phyloP scores from a whole-genome alignment of 2,329 filamentous ascomycete species.

The Fusarium sp. region DNA sequence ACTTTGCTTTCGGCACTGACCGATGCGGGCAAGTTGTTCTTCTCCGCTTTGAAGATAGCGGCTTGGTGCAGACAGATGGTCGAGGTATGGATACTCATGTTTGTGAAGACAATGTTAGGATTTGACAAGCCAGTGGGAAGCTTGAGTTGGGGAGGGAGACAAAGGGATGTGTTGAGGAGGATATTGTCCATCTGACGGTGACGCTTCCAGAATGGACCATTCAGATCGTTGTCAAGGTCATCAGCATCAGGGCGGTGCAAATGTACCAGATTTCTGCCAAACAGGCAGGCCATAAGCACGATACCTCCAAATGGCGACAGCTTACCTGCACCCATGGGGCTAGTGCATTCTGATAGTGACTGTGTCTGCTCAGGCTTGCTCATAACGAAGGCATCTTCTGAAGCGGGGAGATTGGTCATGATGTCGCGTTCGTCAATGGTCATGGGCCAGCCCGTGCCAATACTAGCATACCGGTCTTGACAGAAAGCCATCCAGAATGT shows the following conservation, averaged over 20 bases:
- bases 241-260: conserved; percentile 85
- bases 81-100: conserved; percentile 97
- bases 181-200: conserved; percentile 91
- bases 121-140: conserved; percentile 79
- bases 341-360: conserved; percentile 75
- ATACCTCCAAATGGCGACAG: conserved; percentile 83
- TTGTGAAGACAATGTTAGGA: conserved; percentile 89
- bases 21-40: conserved; percentile 78
- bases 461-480: conserved; percentile 90
- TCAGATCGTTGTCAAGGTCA: conserved; percentile 85
- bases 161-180: conserved; percentile 84
- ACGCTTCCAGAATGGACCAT: conserved; percentile 95
- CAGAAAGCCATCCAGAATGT: conserved; percentile 97
- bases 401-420: conserved; percentile 82
- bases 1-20: conserved; percentile 91
- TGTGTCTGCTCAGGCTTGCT: conserved; percentile 78
- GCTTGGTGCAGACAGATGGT: conserved; percentile 98
- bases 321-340: conserved; percentile 74
- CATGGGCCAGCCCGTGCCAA: conserved; percentile 98
- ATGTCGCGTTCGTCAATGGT: conserved; percentile 91
- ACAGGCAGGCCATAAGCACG: conserved; percentile 85
- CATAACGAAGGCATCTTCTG: conserved; percentile 85
- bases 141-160: conserved; percentile 82
- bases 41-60: conserved; percentile 96
- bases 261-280: conserved; percentile 90